phyloP scores from a whole-genome alignment of 208 protist species.

The Acanthamoeba healyi region DNA sequence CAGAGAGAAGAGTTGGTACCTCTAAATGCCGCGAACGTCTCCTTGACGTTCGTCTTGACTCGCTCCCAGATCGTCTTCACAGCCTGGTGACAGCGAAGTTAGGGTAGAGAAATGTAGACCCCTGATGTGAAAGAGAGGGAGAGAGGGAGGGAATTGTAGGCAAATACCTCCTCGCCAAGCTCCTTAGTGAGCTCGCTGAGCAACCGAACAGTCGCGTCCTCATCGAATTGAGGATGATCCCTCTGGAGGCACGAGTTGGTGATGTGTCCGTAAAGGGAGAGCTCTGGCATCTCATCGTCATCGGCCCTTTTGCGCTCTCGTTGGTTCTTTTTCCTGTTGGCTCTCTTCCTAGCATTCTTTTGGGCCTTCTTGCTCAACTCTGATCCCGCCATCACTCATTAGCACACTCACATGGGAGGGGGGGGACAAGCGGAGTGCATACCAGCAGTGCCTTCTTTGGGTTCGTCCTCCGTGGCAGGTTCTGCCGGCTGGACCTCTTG shows the following conservation, averaged over 20 bases:
- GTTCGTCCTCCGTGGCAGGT: neutral
- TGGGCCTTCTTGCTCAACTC: neutral
- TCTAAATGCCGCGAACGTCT: conserved; percentile 22
- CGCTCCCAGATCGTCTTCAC: conserved; percentile 54
- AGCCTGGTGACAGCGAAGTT: neutral
- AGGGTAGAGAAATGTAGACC: neutral
- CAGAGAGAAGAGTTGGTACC: neutral
- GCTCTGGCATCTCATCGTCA: conserved; percentile 49
- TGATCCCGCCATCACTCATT: neutral
- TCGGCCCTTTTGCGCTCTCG: neutral
- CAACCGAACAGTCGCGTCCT: conserved; percentile 6
- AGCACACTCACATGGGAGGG: neutral
- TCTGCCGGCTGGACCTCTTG: neutral
- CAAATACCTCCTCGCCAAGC: conserved; percentile 52
- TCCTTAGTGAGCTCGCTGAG: conserved; percentile 42
- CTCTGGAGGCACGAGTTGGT: conserved; percentile 56
- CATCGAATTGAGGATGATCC: conserved; percentile 45
- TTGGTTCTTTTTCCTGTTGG: conserved; percentile 43
- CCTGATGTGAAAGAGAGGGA: neutral
- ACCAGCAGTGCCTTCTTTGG: neutral
- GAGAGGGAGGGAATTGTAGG: neutral
- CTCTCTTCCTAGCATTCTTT: conserved; percentile 4
- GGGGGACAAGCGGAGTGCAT: neutral
- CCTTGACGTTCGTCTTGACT: conserved; percentile 41
- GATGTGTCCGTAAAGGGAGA: conserved; percentile 49